Evolutionary conservation across 139 green algal species (phyloP).

Genomic region (Chlorella ohadii): DNA sequence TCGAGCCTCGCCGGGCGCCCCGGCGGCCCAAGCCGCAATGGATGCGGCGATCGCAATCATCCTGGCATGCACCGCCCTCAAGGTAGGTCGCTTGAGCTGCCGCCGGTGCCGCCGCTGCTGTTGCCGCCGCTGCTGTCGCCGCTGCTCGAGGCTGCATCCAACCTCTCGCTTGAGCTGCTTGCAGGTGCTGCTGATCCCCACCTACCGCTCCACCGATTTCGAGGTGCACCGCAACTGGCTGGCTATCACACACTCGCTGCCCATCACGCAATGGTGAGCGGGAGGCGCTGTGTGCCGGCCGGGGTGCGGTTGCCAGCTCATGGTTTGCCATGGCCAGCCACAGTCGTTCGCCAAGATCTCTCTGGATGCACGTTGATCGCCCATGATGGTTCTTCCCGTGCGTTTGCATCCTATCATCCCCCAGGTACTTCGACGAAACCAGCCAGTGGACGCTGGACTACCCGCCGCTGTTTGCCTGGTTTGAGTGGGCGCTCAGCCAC

Average conservation of each 20-base stretch:
- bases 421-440: constrained; percentile 52
- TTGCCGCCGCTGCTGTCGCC: background rate
- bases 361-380: background rate
- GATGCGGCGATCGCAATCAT: constrained; percentile 13
- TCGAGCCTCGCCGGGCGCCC: too few species aligned
- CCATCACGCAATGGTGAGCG: constrained; percentile 73
- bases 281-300: too few species aligned
- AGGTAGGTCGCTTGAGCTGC: background rate
- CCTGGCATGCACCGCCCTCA: constrained; percentile 12
- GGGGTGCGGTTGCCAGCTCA: too few species aligned
- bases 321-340: background rate
- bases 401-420: too few species aligned
- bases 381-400: background rate
- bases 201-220: constrained; percentile 95
- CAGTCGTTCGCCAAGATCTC: background rate
- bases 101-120: background rate
- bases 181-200: constrained; percentile 83
- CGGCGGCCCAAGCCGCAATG: background rate
- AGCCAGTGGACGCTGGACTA: constrained; percentile 98
- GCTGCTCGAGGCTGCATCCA: too few species aligned
- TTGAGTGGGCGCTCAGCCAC: constrained; percentile 82
- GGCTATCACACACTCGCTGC: constrained; percentile 87
- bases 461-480: constrained; percentile 96
- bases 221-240: constrained; percentile 98
- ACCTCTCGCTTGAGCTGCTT: too few species aligned